Base-by-base conservation (phyloP, 345 rosid species). In the Euphorbia lathyris region DNA sequence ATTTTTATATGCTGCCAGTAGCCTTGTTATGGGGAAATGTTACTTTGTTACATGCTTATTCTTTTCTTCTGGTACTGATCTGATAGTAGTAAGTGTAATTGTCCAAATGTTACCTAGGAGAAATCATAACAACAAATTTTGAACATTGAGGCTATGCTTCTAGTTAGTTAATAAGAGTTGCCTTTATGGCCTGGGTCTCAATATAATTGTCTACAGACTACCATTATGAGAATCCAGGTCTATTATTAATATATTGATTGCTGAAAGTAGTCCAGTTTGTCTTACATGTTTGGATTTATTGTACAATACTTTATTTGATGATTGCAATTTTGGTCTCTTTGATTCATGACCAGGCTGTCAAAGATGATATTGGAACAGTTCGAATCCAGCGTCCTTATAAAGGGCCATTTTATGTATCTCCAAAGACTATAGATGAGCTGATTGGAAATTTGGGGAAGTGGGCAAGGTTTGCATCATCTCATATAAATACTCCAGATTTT, bases 371-470 rank as follows among this genome's bases (percentile, higher is more conserved):
- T 76, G 99, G 97, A 67, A 89, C 86, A 27, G 65, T 91, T 43
- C 85, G 96, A 72, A 80, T 95, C 72, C 92, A 90, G 83, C 82
- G 89, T 69, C 96, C 96, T 13, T 85, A 85, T 65, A 87, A 84
- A 65, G 97, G 97, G 58, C 99, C 99, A 58, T 95, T 91, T 78
- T 91, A 95, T 74, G 90, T 95, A 29, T 84, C 97, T 70, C 92
- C 93, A 14, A 91, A 84, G 70, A 74, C 89, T 69, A 85, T 95
- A 50, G 88, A 84, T 77, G 91, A 81, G 56, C 81, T 82, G 65
- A 75, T 85, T 78, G 82, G 80, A 65, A 82, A 86, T 80, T 82
- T 88, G 63, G 97, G 96, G 63, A 82, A 89, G 77, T 88, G 91
- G 91, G 90, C 96, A 71, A 91, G 96, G 98, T 93, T 73, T 26